Base-by-base conservation (phyloP, 2,329 filamentous ascomycete genomes). In the Thielaviopsis populi region DNA sequence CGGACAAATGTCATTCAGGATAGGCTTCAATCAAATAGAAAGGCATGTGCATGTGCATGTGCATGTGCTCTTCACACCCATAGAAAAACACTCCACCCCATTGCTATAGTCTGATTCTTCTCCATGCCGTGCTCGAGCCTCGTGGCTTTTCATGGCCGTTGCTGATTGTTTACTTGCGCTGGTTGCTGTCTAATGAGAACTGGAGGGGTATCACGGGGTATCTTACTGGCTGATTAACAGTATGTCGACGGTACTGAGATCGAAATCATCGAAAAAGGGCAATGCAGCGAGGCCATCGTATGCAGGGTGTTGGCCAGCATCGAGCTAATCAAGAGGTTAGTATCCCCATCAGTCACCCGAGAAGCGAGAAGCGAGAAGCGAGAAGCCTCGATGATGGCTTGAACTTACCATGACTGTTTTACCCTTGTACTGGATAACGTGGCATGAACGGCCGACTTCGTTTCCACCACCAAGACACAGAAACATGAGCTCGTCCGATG, bases 141-240 rank as follows among this genome's bases (percentile, higher is more conserved):
- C 17, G 30, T 15, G 15, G 24, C 53, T 37, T 30, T 11, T 27
- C 53, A 37, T 1, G 6, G 8, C 19, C 53, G 24, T 50, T 27
- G 59, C 59, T 61, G 27, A 42, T 50, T 43, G 22, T 61, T 50
- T 46, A 19, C 15, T 61, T 30, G 48, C 33, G 27, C 22, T 27
- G 30, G 33, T 33, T 50, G 42, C 37, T 53, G 27, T 56, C 53
- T 56, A 2, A 37, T 56, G 27, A 56, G 53, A 17, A 19, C 37
- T 22, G 30, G 30, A 42, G 43, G 56, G 63, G 63, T 42, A 42
- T 59, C 53, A 56, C 53, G 41, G 67, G 66, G 62, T 66, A 71
- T 85, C 91, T 88, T 95, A 97, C 94, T 99, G 94, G 85, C 91
- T 97, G 72, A 99, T 96, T 68, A 99, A 80, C 63, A 99, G 87